phyloP scores from a whole-genome alignment of 2,329 filamentous ascomycete species.

The Alternaria infectoria region DNA sequence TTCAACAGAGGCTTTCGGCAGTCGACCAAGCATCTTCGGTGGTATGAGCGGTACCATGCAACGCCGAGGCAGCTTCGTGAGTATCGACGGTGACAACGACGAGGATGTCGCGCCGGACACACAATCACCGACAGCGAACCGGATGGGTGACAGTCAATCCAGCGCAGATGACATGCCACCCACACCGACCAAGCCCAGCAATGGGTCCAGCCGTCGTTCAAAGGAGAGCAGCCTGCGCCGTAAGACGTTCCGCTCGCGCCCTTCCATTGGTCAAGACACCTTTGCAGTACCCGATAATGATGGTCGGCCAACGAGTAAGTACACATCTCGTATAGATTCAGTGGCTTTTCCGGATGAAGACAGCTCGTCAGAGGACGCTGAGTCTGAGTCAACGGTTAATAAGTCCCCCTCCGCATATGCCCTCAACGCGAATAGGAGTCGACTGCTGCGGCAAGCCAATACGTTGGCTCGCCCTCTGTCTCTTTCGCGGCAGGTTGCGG shows the following conservation, averaged over 20 bases:
- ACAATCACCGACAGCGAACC: slow-evolving; percentile 62
- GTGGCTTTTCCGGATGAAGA: slow-evolving; percentile 39
- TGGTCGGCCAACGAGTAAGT: slow-evolving; percentile 48
- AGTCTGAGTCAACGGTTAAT: slow-evolving; percentile 40
- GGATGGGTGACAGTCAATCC: slow-evolving; percentile 61
- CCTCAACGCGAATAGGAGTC: slow-evolving; percentile 47
- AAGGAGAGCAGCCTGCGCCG: slow-evolving; percentile 60
- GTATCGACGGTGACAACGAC: slow-evolving; percentile 82
- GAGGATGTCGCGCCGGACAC: slow-evolving; percentile 60
- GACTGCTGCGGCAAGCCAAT: slow-evolving; percentile 48
- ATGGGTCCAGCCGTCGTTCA: slow-evolving; percentile 53
- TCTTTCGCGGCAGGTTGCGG: slow-evolving; percentile 47
- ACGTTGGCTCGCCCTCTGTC: slow-evolving; percentile 47
- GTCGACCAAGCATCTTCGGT: slow-evolving; percentile 68
- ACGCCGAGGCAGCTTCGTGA: slow-evolving; percentile 75
- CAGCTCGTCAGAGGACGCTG: slow-evolving; percentile 37
- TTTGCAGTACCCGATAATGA: slow-evolving; percentile 50
- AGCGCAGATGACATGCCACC: slow-evolving; percentile 81
- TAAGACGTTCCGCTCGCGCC: slow-evolving; percentile 55
- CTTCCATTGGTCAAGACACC: slow-evolving; percentile 55
- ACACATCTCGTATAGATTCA: slow-evolving; percentile 11
- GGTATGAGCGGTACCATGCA: slow-evolving; percentile 59
- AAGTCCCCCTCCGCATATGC: slow-evolving; percentile 33
- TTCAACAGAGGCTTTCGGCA: slow-evolving; percentile 71
- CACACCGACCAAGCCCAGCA: slow-evolving; percentile 81